Evolutionary conservation across 1,284 basidiomycete genomes (phyloP).

Genomic region (Vanrija sp.): DNA sequence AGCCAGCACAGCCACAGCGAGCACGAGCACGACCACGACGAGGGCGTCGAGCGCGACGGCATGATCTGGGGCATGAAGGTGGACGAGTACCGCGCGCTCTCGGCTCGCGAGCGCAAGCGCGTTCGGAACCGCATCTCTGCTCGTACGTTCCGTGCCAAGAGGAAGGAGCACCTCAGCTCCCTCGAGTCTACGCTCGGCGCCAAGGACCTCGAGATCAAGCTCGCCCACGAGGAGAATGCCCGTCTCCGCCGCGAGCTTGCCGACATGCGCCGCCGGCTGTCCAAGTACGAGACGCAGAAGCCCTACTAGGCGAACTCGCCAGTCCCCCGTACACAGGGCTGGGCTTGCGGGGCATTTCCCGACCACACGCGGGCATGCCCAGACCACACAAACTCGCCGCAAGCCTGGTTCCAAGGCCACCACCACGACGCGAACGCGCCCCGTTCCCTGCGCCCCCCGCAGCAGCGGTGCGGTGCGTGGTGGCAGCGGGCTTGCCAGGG

Average conservation of each 20-base stretch:
- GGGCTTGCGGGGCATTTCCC: too few species aligned
- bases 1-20: constrained; percentile 18
- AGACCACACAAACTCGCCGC: too few species aligned
- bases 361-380: too few species aligned
- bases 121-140: constrained; percentile 49
- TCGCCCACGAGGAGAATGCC: constrained; percentile 39
- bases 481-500: too few species aligned
- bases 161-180: constrained; percentile 45
- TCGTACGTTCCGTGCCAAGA: constrained; percentile 47
- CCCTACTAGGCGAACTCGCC: constrained; percentile 3
- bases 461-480: too few species aligned
- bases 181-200: constrained; percentile 39
- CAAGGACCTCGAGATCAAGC: constrained; percentile 43
- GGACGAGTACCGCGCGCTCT: constrained; percentile 44
- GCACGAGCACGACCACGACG: constrained; percentile 40
- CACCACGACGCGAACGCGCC: too few species aligned
- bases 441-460: too few species aligned
- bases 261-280: constrained; percentile 33
- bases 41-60: constrained; percentile 48
- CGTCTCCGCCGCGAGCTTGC: constrained; percentile 38
- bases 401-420: too few species aligned
- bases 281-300: constrained; percentile 29
- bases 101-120: constrained; percentile 46
- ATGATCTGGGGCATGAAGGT: constrained; percentile 52
- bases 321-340: neutral